A percentile compares a stretch with the other conserved stretches of the same genome.
phyloP scores from a whole-genome alignment of 225 moss, liverwort and hornwort genomes.

The Marchantia paleacea region DNA sequence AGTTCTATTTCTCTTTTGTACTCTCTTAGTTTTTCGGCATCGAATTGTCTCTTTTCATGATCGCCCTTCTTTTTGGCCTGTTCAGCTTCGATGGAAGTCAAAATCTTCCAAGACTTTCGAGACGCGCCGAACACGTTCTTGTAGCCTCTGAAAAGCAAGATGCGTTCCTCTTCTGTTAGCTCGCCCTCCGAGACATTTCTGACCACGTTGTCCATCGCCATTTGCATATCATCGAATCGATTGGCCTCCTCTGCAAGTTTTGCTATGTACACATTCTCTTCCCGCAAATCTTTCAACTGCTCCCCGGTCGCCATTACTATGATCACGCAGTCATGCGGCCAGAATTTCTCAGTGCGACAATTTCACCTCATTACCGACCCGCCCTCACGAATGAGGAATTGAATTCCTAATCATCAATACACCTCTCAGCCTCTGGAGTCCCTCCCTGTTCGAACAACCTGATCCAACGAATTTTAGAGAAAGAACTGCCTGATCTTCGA shows the following conservation, averaged over 20 bases:
- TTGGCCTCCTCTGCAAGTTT: constrained; percentile 39
- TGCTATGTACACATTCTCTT: constrained; percentile 35
- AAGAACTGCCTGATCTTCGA: too few relatives aligned
- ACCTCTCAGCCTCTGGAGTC: too few relatives aligned
- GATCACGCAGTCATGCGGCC: too few relatives aligned
- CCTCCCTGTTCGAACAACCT: too few relatives aligned
- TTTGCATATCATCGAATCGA: constrained; percentile 39
- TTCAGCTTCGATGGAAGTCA: constrained; percentile 31
- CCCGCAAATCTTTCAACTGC: constrained; percentile 17
- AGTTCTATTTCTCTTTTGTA: constrained; percentile 30
- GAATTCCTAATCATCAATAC: too few relatives aligned
- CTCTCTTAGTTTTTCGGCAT: constrained; percentile 27
- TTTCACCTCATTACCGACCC: too few relatives aligned
- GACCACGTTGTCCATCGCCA: constrained; percentile 35
- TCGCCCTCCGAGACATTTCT: constrained; percentile 30
- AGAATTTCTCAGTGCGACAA: too few relatives aligned
- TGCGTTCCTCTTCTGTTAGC: constrained; percentile 34
- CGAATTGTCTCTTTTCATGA: constrained; percentile 31
- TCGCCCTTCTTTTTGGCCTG: constrained; percentile 34
- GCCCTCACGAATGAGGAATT: too few relatives aligned
- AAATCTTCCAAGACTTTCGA: constrained; percentile 32
- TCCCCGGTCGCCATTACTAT: too few relatives aligned
- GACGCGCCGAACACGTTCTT: constrained; percentile 38
- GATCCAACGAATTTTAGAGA: too few relatives aligned
- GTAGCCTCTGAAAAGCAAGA: constrained; percentile 31